phyloP scores from a whole-genome alignment of 768 basidiomycete species.

The Calocybe cyanea region DNA sequence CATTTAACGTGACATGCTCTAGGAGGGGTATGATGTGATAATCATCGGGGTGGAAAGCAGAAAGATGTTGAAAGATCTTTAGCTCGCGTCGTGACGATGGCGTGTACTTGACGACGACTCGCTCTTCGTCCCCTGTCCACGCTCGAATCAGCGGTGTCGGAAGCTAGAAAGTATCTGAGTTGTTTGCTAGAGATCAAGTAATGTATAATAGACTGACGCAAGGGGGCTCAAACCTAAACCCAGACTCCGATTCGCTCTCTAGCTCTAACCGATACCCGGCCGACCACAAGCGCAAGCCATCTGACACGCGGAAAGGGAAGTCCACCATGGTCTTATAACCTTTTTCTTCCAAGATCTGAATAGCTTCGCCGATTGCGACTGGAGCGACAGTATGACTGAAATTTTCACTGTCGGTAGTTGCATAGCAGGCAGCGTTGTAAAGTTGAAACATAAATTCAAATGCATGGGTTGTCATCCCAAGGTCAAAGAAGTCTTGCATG shows the following conservation, averaged over 20 bases:
- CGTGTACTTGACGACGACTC: no score
- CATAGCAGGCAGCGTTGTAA: background rate
- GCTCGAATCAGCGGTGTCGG: background rate
- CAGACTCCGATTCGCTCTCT: no score
- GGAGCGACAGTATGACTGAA: background rate
- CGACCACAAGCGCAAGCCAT: background rate
- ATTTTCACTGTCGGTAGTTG: background rate
- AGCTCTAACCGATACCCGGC: background rate
- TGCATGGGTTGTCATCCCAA: background rate
- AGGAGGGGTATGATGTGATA: background rate
- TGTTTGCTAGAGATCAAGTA: background rate
- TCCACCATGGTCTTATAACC: background rate
- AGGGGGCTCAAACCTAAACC: background rate
- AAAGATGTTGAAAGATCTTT: background rate
- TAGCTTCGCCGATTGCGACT: background rate
- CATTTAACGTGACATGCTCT: background rate
- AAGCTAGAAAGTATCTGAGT: background rate
- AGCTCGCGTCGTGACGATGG: no score
- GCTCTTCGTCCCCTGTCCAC: no score
- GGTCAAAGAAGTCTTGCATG: background rate
- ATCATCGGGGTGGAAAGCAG: background rate
- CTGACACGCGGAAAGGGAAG: background rate
- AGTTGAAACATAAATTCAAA: background rate
- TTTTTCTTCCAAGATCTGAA: background rate
- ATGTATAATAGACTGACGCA: background rate